Evolutionary conservation across 352 stramenopile species (phyloP).

Genomic region (Globisporangium splendens): DNA sequence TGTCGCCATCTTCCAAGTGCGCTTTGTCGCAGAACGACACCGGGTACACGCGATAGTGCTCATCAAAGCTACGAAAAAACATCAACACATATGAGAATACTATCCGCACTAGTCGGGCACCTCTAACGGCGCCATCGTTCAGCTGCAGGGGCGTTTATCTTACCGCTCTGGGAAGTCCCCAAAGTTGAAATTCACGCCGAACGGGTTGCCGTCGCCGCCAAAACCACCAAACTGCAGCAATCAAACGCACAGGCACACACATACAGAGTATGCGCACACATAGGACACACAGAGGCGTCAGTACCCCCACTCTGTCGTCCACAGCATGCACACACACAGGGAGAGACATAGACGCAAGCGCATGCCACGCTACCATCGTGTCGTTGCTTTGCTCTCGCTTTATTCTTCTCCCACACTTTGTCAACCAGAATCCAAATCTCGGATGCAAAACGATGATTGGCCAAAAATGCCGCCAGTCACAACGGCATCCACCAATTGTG

Average conservation of each 20-base stretch:
- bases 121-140: too few species aligned
- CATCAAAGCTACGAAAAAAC: conserved; percentile 79
- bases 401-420: conserved; percentile 1
- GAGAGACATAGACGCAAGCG: neutral
- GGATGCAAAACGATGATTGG: conserved; percentile 1
- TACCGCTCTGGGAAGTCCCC: conserved; percentile 72
- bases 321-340: neutral
- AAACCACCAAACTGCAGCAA: conserved; percentile 63
- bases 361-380: conserved; percentile 5
- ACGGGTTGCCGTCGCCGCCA: conserved; percentile 71
- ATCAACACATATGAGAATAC: too few species aligned
- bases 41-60: conserved; percentile 85
- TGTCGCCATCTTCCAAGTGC: conserved; percentile 87
- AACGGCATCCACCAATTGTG: neutral
- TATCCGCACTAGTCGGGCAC: too few species aligned
- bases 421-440: conserved; percentile 3
- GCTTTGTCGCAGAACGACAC: conserved; percentile 87
- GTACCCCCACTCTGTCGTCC: too few species aligned
- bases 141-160: neutral
- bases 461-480: neutral
- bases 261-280: neutral
- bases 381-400: conserved; percentile 17
- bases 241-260: neutral
- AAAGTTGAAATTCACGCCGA: conserved; percentile 79
- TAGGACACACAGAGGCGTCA: too few species aligned